Evolutionary conservation across 2,329 filamentous ascomycete species (phyloP).

Genomic region (Aspergillus aculeatus): DNA sequence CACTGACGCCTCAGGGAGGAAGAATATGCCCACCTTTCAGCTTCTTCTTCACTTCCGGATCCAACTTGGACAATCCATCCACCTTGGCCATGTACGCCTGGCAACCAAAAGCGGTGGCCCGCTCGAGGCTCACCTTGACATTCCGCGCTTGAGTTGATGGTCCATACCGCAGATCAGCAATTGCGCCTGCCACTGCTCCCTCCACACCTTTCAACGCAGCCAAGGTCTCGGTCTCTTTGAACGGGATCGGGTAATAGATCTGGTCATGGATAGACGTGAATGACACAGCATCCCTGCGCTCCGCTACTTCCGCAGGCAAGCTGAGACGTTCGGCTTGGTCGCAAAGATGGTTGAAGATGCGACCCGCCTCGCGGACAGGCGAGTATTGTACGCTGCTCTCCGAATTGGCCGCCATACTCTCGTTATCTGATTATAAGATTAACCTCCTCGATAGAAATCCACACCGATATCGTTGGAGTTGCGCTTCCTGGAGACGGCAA

Average conservation of each 20-base stretch:
- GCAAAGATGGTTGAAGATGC: constrained; percentile 38
- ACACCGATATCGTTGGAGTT: neutral
- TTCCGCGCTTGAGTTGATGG: constrained; percentile 36
- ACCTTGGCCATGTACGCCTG: constrained; percentile 45
- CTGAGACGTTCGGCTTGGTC: constrained; percentile 34
- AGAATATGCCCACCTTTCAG: constrained; percentile 33
- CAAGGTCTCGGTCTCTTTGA: constrained; percentile 55
- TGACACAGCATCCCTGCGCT: constrained; percentile 33
- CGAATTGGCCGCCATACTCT: constrained; percentile 19
- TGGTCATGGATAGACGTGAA: constrained; percentile 39
- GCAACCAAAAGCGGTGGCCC: constrained; percentile 42
- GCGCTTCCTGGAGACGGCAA: neutral
- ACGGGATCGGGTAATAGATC: constrained; percentile 46
- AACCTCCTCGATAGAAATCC: neutral
- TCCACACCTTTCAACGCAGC: constrained; percentile 61
- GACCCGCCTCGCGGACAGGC: constrained; percentile 36
- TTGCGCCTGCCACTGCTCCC: constrained; percentile 58
- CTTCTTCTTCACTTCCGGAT: constrained; percentile 38
- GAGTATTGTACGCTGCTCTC: constrained; percentile 27
- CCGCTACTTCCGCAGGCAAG: constrained; percentile 32
- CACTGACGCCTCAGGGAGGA: no score
- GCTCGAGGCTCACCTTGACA: constrained; percentile 39
- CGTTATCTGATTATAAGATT: neutral
- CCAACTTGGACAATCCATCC: constrained; percentile 39
- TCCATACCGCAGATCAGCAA: constrained; percentile 57